Evolutionary conservation across 805 yeast genomes (phyloP).

Genomic region (Naumovozyma castellii): DNA sequence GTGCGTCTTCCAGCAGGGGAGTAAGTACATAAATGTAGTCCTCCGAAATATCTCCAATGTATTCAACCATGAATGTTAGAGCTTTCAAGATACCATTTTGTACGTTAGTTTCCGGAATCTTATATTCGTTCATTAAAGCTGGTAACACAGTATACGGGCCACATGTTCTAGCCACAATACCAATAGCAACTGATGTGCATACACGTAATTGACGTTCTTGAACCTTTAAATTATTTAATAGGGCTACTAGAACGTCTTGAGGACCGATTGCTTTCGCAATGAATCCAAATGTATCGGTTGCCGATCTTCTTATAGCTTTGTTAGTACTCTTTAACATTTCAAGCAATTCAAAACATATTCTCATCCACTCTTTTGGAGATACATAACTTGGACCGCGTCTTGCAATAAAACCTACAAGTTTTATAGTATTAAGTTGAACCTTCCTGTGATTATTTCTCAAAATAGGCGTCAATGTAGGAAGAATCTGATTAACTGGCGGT

Average conservation of each 20-base stretch:
- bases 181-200: conserved; percentile 96
- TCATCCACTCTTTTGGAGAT: conserved; percentile 94
- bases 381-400: conserved; percentile 69
- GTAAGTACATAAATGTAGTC: conserved; percentile 76
- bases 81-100: conserved; percentile 94
- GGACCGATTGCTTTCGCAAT: conserved; percentile 94
- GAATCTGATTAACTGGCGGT: conserved; percentile 73
- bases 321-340: conserved; percentile 80
- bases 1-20: conserved; percentile 78
- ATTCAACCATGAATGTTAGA: conserved; percentile 83
- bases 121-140: conserved; percentile 88
- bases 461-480: conserved; percentile 88
- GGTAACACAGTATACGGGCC: conserved; percentile 90
- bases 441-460: conserved; percentile 80
- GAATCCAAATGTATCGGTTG: conserved; percentile 83
- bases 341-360: conserved; percentile 81
- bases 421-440: conserved; percentile 78
- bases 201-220: conserved; percentile 95
- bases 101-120: conserved; percentile 84
- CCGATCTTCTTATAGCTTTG: conserved; percentile 69
- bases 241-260: conserved; percentile 78
- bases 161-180: conserved; percentile 89
- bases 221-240: conserved; percentile 74
- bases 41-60: conserved; percentile 67
- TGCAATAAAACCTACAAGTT: conserved; percentile 75